Evolutionary conservation across 805 yeast species (phyloP).

Genomic region (Yarrowia deformans): DNA sequence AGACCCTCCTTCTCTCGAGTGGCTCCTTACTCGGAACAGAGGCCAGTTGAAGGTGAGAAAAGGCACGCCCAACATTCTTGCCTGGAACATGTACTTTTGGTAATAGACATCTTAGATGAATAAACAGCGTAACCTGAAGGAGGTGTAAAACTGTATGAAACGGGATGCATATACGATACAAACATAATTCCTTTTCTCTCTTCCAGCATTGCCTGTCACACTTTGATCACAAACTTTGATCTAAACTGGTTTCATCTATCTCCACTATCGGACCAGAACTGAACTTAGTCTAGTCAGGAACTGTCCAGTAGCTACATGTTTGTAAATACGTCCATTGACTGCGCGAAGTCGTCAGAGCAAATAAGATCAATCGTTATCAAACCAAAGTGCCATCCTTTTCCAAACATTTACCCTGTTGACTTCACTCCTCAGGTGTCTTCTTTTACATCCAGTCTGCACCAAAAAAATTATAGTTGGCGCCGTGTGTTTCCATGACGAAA

Average conservation of each 20-base stretch:
- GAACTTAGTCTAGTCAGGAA: background rate
- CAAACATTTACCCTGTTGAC: background rate
- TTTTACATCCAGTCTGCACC: conserved; percentile 7
- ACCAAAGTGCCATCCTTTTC: background rate
- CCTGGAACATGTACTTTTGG: conserved; percentile 5
- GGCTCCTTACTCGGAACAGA: conserved; percentile 10
- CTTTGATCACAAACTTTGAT: conserved; percentile 2
- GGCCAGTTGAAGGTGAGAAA: background rate
- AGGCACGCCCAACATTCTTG: background rate
- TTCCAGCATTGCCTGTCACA: too few species aligned
- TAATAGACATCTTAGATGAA: background rate
- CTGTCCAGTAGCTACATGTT: background rate
- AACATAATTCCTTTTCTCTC: too few species aligned
- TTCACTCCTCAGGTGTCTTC: background rate
- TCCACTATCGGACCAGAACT: conserved; percentile 7
- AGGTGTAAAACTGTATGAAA: too few species aligned
- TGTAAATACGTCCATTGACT: too few species aligned
- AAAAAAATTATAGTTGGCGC: conserved; percentile 29
- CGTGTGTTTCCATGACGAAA: conserved; percentile 11
- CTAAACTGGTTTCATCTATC: conserved; percentile 16
- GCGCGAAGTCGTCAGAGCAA: too few species aligned
- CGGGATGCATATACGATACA: too few species aligned
- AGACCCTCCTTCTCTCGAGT: background rate
- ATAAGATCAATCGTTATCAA: too few species aligned
- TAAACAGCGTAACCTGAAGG: background rate